These are phyloP conservation scores for Ogataea dorogensis DNA, from an alignment of 805 yeast species.

Conservation along the genomic window DNA sequence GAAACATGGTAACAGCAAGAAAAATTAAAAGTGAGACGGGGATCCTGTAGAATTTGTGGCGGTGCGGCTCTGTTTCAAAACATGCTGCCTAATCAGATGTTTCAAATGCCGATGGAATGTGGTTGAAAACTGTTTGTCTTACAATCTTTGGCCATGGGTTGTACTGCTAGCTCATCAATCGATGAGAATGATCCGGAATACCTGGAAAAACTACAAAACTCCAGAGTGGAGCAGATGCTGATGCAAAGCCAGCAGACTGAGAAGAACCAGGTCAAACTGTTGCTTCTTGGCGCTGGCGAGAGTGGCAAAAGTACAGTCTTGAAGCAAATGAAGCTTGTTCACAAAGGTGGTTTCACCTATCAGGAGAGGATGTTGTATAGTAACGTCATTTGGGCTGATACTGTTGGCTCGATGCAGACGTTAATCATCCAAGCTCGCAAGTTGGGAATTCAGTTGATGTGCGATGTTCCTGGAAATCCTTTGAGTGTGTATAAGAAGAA, in stretches of 20 bases:
- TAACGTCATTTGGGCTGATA: slow-evolving; percentile 91
- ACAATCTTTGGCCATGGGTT: slow-evolving; percentile 54
- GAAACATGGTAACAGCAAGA: background rate
- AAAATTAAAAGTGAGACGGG: background rate
- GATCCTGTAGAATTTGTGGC: too few relatives aligned
- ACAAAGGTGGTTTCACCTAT: slow-evolving; percentile 78
- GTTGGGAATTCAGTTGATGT: slow-evolving; percentile 59
- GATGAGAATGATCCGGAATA: slow-evolving; percentile 50
- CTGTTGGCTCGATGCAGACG: slow-evolving; percentile 78
- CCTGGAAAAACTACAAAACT: slow-evolving; percentile 42
- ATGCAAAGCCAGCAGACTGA: slow-evolving; percentile 51
- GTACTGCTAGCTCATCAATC: slow-evolving; percentile 52
- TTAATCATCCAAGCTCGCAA: slow-evolving; percentile 74
- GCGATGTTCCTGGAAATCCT: slow-evolving; percentile 54
- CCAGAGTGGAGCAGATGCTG: slow-evolving; percentile 54
- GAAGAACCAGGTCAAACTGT: slow-evolving; percentile 62
- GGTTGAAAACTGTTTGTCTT: background rate
- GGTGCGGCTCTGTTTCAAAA: slow-evolving; percentile 11
- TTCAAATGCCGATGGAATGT: background rate
- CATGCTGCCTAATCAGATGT: slow-evolving; percentile 3
- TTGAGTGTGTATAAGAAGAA: slow-evolving; percentile 48
- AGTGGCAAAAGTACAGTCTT: slow-evolving; percentile 91
- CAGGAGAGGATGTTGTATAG: slow-evolving; percentile 78
- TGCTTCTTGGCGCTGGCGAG: slow-evolving; percentile 92
- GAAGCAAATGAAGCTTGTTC: slow-evolving; percentile 82